Percentiles rank a stretch among this genome's conserved stretches.
These are phyloP conservation scores for Bifiguratus adelaidae DNA, from an alignment of 192 early-diverging fungal species.

Conservation along the genomic window DNA sequence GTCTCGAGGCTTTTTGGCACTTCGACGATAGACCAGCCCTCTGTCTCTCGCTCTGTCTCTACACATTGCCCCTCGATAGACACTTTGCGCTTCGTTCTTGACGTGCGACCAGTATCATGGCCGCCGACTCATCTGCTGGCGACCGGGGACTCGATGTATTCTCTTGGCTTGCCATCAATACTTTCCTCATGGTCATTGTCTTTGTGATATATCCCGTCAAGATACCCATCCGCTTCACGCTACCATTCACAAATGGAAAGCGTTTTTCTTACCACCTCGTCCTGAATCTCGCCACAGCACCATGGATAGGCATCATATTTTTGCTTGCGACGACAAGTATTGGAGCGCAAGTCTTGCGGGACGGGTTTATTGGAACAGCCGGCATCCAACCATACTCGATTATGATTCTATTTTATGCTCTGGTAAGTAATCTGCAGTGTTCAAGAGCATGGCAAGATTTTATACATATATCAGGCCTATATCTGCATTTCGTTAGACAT, in stretches of 20 bases:
- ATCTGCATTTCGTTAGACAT: conserved; percentile 79
- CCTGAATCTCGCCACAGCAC: conserved; percentile 62
- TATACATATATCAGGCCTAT: conserved; percentile 38
- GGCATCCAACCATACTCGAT: conserved; percentile 73
- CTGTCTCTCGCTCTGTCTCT: too few relatives aligned
- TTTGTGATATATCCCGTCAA: conserved; percentile 51
- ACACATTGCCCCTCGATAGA: too few relatives aligned
- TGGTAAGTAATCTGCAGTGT: conserved; percentile 19
- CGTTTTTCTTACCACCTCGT: conserved; percentile 19
- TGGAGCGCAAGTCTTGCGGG: conserved; percentile 13
- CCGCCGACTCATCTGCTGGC: too few relatives aligned
- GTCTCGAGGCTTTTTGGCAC: too few relatives aligned
- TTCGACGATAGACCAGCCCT: too few relatives aligned
- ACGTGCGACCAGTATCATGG: too few relatives aligned
- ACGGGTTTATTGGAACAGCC: conserved; percentile 47
- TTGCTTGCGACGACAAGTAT: conserved; percentile 53
- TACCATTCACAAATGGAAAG: conserved; percentile 16
- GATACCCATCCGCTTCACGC: too few relatives aligned
- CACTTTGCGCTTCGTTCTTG: too few relatives aligned
- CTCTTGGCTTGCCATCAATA: conserved; percentile 48
- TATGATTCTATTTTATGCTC: conserved; percentile 69
- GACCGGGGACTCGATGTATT: conserved; percentile 26
- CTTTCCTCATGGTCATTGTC: conserved; percentile 47
- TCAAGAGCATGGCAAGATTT: not conserved
- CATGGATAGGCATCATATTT: conserved; percentile 54